Conservation (phyloP, 352 stramenopile genomes). For the Peronosclerospora sorghi region DNA sequence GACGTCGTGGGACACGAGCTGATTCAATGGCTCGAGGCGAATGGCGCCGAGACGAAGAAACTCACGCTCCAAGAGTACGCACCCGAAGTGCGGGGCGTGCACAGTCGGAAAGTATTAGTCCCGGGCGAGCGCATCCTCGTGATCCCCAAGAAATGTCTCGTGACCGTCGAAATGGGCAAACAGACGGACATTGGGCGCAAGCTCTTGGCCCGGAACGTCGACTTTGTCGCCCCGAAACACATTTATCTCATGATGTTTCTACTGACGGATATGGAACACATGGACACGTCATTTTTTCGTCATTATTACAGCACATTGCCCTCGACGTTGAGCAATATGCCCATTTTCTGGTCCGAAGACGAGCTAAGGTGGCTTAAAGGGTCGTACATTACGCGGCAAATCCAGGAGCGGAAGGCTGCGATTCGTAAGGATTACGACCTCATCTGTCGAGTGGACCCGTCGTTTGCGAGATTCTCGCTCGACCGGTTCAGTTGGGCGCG, state of each 20-base stretch:
- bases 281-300: conserved; percentile 74
- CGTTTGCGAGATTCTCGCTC: conserved; percentile 89
- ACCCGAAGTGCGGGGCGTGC: conserved; percentile 87
- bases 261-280: conserved; percentile 91
- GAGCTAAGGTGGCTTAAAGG: conserved; percentile 88
- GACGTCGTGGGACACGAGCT: conserved; percentile 55
- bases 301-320: conserved; percentile 98
- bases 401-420: conserved; percentile 91
- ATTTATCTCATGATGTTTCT: conserved; percentile 99
- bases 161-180: conserved; percentile 99
- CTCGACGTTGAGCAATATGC: conserved; percentile 93
- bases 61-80: conserved; percentile 82
- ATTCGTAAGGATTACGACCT: conserved; percentile 96
- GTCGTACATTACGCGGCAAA: conserved; percentile 89
- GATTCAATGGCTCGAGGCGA: conserved; percentile 63
- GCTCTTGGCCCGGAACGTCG: conserved; percentile 87
- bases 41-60: conserved; percentile 69
- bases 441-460: conserved; percentile 89
- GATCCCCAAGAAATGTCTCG: conserved; percentile 92
- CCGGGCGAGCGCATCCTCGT: conserved; percentile 84
- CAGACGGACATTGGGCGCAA: conserved; percentile 90
- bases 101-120: conserved; percentile 80
- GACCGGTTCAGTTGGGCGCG: conserved; percentile 97
- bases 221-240: conserved; percentile 98
- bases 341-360: conserved; percentile 97